Evolutionary conservation across 352 stramenopile genomes (phyloP).

Genomic region (Saprolegnia diclina): DNA sequence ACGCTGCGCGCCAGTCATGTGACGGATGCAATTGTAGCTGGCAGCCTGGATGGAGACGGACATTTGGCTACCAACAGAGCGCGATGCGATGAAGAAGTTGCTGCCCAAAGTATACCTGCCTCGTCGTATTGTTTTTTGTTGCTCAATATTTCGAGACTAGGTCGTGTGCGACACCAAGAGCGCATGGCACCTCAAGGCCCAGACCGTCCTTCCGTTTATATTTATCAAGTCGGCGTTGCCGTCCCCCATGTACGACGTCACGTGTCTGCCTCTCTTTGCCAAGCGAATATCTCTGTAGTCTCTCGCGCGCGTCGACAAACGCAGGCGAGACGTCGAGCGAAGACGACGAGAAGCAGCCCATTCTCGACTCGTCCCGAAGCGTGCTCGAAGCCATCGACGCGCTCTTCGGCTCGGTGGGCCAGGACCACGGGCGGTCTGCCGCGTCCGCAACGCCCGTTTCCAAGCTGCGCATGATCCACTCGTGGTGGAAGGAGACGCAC

Average conservation of each 20-base stretch:
- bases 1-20: background rate
- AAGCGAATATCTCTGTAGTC: background rate
- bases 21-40: background rate
- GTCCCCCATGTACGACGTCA: background rate
- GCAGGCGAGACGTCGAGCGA: conserved; percentile 13
- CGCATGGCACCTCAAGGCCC: background rate
- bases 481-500: conserved; percentile 11
- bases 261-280: background rate
- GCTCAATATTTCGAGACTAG: conserved; percentile 3
- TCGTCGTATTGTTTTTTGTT: background rate
- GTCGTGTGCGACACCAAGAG: background rate
- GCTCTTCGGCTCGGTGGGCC: conserved; percentile 3
- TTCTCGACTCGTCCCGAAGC: background rate
- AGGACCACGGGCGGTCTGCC: background rate
- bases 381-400: conserved; percentile 4
- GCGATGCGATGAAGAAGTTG: background rate
- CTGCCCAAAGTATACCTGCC: background rate
- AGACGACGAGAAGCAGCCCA: background rate
- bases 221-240: conserved; percentile 8
- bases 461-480: conserved; percentile 14
- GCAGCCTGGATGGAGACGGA: background rate
- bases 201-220: background rate
- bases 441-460: background rate
- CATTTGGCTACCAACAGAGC: conserved; percentile 11
- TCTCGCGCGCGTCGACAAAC: conserved; percentile 1